Evolutionary conservation across 208 protist genomes (phyloP).

Genomic region (Acanthamoeba healyi): DNA sequence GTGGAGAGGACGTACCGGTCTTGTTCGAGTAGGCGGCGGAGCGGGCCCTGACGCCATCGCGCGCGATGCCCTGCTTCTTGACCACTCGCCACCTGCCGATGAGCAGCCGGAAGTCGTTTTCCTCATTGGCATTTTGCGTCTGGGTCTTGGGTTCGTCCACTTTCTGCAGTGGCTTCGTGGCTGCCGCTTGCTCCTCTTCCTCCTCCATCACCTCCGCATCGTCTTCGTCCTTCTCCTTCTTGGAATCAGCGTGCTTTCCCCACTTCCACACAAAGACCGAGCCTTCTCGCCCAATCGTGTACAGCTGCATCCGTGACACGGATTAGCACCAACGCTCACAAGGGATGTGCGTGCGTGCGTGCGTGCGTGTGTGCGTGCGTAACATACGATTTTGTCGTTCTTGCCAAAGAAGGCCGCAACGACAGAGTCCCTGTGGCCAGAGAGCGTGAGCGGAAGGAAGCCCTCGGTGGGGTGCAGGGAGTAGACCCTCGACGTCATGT

Average conservation of each 20-base stretch:
- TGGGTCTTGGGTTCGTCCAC: neutral
- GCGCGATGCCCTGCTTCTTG: neutral
- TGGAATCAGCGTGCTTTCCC: neutral
- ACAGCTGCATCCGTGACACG: conserved; percentile 79
- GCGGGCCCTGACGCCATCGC: neutral
- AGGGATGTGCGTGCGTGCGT: neutral
- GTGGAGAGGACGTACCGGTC: neutral
- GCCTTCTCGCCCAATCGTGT: conserved; percentile 88
- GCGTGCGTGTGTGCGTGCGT: neutral
- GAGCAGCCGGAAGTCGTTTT: conserved; percentile 20
- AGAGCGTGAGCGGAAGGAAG: conserved; percentile 82
- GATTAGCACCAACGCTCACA: no score
- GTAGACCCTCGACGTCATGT: conserved; percentile 86
- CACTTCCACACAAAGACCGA: conserved; percentile 84
- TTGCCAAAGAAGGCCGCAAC: conserved; percentile 82
- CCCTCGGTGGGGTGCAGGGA: conserved; percentile 81
- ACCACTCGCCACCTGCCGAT: neutral
- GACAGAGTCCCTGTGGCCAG: conserved; percentile 86
- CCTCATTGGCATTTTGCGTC: neutral
- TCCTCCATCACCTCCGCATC: neutral
- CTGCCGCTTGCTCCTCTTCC: neutral
- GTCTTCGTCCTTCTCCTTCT: neutral
- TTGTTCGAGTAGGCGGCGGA: neutral
- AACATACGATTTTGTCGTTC: conserved; percentile 70
- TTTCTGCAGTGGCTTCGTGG: neutral